phyloP scores from a whole-genome alignment of 2,329 filamentous ascomycete species.

The Curvularia eragrostidis region DNA sequence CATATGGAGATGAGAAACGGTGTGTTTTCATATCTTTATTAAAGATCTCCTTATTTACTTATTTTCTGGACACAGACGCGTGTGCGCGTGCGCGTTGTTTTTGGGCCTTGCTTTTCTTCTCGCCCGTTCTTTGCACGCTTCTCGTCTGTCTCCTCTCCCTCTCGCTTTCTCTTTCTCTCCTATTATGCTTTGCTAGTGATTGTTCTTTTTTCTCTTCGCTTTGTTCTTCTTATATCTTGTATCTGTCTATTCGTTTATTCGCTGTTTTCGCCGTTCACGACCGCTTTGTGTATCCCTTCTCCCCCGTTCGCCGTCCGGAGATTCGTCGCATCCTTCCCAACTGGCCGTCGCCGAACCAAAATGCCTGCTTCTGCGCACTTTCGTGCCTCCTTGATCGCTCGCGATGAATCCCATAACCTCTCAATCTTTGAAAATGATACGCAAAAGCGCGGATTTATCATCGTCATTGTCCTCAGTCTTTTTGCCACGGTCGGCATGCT shows the following conservation, averaged over 20 bases:
- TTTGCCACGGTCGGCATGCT: conserved; percentile 12
- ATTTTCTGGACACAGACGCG: not conserved
- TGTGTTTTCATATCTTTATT: not conserved
- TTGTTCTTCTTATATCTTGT: not conserved
- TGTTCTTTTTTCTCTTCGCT: not conserved
- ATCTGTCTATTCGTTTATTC: not conserved
- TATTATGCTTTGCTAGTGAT: not conserved
- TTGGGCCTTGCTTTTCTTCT: not conserved
- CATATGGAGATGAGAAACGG: not conserved
- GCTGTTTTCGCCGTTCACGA: not conserved
- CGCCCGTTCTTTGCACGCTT: not conserved
- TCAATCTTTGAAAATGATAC: conserved; percentile 6
- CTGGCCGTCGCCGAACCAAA: not conserved
- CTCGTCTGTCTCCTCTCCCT: not conserved
- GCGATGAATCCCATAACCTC: not conserved
- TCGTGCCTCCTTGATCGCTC: not conserved
- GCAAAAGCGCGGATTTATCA: conserved; percentile 10
- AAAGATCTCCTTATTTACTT: not conserved
- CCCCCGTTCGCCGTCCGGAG: not conserved
- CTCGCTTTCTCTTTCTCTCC: not conserved
- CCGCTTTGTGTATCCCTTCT: not conserved
- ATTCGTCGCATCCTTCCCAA: not conserved
- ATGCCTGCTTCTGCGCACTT: not conserved
- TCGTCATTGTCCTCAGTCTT: conserved; percentile 11
- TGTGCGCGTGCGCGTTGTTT: not conserved